phyloP scores from a whole-genome alignment of 1,284 basidiomycete species.

The Peniophora sp. region DNA sequence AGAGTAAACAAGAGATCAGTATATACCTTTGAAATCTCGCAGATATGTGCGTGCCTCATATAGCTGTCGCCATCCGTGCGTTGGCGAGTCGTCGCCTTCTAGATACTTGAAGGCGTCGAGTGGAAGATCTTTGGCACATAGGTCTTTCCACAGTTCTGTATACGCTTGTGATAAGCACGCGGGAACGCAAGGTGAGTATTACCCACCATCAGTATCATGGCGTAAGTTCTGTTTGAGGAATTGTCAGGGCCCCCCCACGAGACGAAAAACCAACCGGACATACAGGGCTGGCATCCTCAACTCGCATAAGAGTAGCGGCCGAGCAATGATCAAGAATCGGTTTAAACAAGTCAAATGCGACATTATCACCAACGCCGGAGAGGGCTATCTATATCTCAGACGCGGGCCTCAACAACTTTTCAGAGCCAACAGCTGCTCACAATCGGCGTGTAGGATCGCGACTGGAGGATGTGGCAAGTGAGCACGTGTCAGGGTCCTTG shows the following conservation, averaged over 20 bases:
- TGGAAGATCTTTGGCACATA: conserved; percentile 54
- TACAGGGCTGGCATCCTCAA: conserved; percentile 66
- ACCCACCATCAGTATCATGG: conserved; percentile 49
- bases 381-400: too few species aligned
- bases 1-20: conserved; percentile 2
- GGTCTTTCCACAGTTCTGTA: conserved; percentile 61
- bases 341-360: conserved; percentile 54
- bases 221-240: conserved; percentile 40
- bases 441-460: conserved; percentile 24
- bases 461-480: conserved; percentile 26
- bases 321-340: conserved; percentile 68
- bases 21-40: too few species aligned
- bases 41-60: conserved; percentile 50
- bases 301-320: conserved; percentile 54
- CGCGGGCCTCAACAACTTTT: too few species aligned
- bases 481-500: conserved; percentile 12
- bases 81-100: conserved; percentile 30
- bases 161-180: conserved; percentile 3
- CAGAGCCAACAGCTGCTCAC: too few species aligned
- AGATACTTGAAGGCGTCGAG: conserved; percentile 38
- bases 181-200: conserved; percentile 1
- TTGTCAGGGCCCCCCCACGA: conserved; percentile 8
- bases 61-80: conserved; percentile 58
- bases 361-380: conserved; percentile 38
- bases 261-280: too few species aligned